Conservation (phyloP, 177 flowering plant species). For the Telopea speciosissima region DNA sequence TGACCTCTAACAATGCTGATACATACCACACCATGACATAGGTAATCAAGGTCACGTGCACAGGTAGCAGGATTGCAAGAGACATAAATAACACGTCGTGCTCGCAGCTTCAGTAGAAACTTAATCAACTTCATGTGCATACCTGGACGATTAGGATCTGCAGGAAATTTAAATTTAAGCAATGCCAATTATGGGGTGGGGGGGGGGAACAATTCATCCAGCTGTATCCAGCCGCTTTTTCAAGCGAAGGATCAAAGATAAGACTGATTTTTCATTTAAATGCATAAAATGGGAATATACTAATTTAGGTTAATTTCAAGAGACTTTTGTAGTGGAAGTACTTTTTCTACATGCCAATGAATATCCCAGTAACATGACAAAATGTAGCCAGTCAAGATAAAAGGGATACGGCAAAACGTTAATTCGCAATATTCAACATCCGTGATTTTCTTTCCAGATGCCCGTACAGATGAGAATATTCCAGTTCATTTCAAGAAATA, state of each 20-base stretch:
- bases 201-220: too few species aligned
- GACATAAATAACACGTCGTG: conserved; percentile 73
- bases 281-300: background rate
- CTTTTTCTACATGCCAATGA: background rate
- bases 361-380: background rate
- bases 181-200: background rate
- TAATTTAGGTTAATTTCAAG: background rate
- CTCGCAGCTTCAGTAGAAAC: conserved; percentile 66
- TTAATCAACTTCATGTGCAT: conserved; percentile 94
- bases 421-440: background rate
- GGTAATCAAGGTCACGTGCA: conserved; percentile 95
- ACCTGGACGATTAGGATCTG: conserved; percentile 99
- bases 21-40: conserved; percentile 89
- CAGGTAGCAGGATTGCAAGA: conserved; percentile 99
- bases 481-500: background rate
- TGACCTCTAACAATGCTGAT: background rate
- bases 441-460: too few species aligned
- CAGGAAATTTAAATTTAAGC: conserved; percentile 12
- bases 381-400: background rate
- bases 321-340: background rate
- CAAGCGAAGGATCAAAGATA: background rate
- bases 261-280: background rate
- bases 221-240: background rate
- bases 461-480: background rate
- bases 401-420: background rate